Conservation (phyloP, 2,329 filamentous ascomycete species). For the Decorospora gaudefroyi region DNA sequence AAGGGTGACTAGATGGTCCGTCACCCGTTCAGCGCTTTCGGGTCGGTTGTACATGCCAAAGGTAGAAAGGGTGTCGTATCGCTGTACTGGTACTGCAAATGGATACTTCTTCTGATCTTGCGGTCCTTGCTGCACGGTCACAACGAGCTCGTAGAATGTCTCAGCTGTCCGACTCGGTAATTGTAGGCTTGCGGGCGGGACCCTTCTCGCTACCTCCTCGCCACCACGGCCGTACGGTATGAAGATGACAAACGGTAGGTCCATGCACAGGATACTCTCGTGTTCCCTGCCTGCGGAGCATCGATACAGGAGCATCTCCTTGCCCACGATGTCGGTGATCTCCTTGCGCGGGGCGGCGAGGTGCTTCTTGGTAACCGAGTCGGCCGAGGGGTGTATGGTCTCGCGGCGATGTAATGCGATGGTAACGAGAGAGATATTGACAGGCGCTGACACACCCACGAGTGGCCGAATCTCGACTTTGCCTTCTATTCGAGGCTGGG, state of each 20-base stretch:
- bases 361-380: slow-evolving; percentile 90
- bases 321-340: slow-evolving; percentile 88
- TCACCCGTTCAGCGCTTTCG: slow-evolving; percentile 80
- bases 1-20: slow-evolving; percentile 88
- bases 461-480: slow-evolving; percentile 94
- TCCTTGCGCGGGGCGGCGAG: slow-evolving; percentile 89
- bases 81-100: slow-evolving; percentile 86
- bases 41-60: slow-evolving; percentile 99
- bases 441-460: slow-evolving; percentile 82
- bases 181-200: slow-evolving; percentile 90
- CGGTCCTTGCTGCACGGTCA: slow-evolving; percentile 90
- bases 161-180: slow-evolving; percentile 92
- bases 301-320: slow-evolving; percentile 89
- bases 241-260: slow-evolving; percentile 94
- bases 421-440: slow-evolving; percentile 88
- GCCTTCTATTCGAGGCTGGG: slow-evolving; percentile 91
- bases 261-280: slow-evolving; percentile 92
- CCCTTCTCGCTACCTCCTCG: slow-evolving; percentile 84
- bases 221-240: slow-evolving; percentile 93
- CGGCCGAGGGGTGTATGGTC: slow-evolving; percentile 93
- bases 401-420: slow-evolving; percentile 93
- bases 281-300: slow-evolving; percentile 82
- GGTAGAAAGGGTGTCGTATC: slow-evolving; percentile 95
- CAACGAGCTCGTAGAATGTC: slow-evolving; percentile 95
- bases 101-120: slow-evolving; percentile 85